Conservation (phyloP, 805 yeast genomes). For the Nakazawaea molendinolei region DNA sequence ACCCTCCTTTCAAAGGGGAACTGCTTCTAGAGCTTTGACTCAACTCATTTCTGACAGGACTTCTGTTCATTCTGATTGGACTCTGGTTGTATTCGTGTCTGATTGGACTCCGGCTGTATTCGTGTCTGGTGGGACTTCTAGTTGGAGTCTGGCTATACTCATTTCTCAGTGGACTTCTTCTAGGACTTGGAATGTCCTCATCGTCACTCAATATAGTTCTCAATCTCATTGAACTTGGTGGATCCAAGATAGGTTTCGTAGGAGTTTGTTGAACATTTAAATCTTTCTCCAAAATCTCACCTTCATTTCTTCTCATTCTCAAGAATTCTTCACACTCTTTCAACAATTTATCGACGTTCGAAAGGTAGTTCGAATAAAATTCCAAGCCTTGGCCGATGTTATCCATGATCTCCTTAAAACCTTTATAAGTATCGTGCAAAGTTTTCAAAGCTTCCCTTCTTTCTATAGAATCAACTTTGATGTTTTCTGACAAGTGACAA, state of each 20-base stretch:
- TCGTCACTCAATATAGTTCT: conserved; percentile 5
- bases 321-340: conserved; percentile 46
- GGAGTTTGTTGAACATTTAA: conserved; percentile 10
- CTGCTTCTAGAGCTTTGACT: no score
- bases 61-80: no score
- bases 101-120: no score
- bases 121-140: no score
- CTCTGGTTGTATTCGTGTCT: no score
- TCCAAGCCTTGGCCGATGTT: conserved; percentile 63
- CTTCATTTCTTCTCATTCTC: conserved; percentile 44
- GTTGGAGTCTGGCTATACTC: no score
- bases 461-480: conserved; percentile 10
- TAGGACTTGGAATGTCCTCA: no score
- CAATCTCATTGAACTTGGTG: conserved; percentile 4
- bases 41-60: no score
- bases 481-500: not conserved
- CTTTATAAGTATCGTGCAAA: conserved; percentile 42
- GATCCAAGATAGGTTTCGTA: not conserved
- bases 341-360: conserved; percentile 36
- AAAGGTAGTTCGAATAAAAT: conserved; percentile 61
- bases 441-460: conserved; percentile 45
- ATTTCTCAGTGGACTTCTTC: no score
- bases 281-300: conserved; percentile 37
- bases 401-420: conserved; percentile 47
- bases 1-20: conserved; percentile 4